Evolutionary conservation across 768 basidiomycete genomes (phyloP).

Genomic region (Macrocybe gigantea): DNA sequence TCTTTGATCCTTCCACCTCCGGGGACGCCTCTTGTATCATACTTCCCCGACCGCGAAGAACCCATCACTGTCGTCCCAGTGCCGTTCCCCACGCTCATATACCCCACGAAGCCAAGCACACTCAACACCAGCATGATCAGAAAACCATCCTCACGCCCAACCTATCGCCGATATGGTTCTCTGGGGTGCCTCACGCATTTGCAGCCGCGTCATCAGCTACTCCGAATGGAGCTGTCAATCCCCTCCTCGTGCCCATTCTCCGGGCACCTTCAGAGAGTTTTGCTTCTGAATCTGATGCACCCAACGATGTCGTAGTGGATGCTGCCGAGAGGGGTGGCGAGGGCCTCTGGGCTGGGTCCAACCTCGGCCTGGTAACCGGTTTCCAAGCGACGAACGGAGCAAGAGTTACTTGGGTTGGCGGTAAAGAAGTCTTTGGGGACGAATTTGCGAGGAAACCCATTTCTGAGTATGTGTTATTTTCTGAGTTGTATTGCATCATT

Average conservation of each 20-base stretch:
- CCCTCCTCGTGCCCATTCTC: constrained; percentile 78
- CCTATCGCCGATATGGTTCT: constrained; percentile 66
- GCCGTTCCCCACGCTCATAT: constrained; percentile 31
- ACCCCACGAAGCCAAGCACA: too few relatives aligned
- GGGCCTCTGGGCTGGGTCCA: constrained; percentile 77
- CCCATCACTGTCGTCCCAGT: constrained; percentile 64
- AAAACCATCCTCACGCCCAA: constrained; percentile 39
- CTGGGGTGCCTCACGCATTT: constrained; percentile 61
- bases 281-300: constrained; percentile 61
- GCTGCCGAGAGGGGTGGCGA: constrained; percentile 72
- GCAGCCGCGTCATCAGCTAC: constrained; percentile 22
- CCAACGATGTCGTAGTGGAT: constrained; percentile 61
- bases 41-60: constrained; percentile 74
- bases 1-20: constrained; percentile 84
- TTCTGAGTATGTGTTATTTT: constrained; percentile 35
- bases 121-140: too few relatives aligned
- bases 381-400: constrained; percentile 82
- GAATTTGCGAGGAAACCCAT: constrained; percentile 62
- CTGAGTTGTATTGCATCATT: not conserved
- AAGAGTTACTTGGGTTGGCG: constrained; percentile 77
- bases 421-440: constrained; percentile 76
- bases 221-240: constrained; percentile 33
- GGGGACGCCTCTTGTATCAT: constrained; percentile 76
- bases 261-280: constrained; percentile 73
- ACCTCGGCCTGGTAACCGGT: constrained; percentile 74